phyloP scores from a whole-genome alignment of 371 early-diverging fungal species.

The Lichtheimia ramosa region DNA sequence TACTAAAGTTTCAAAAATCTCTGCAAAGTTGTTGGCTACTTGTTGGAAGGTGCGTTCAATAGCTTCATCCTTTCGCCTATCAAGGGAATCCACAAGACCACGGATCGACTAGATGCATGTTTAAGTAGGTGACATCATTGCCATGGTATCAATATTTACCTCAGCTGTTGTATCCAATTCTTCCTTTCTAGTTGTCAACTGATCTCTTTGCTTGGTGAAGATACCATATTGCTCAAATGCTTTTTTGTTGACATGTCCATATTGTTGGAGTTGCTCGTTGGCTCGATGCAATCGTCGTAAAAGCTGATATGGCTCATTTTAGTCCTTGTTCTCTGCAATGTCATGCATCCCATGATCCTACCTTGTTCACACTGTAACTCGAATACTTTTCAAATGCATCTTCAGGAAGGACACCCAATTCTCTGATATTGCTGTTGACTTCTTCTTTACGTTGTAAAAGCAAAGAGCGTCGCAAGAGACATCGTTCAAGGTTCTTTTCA shows the following conservation, averaged over 20 bases:
- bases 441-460: constrained; percentile 86
- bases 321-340: background rate
- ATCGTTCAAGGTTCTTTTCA: constrained; percentile 75
- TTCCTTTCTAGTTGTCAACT: constrained; percentile 75
- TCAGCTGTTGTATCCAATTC: constrained; percentile 85
- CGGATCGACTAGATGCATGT: constrained; percentile 63
- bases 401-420: constrained; percentile 95
- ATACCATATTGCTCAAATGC: constrained; percentile 95
- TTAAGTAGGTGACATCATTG: background rate
- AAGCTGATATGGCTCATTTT: constrained; percentile 30
- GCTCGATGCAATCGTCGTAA: constrained; percentile 76
- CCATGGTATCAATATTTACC: constrained; percentile 31
- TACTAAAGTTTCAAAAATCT: constrained; percentile 90
- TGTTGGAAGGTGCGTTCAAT: constrained; percentile 95
- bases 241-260: constrained; percentile 95
- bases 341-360: constrained; percentile 14
- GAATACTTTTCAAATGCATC: constrained; percentile 84
- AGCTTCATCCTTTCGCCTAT: constrained; percentile 95
- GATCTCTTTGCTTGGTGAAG: constrained; percentile 90
- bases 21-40: constrained; percentile 84
- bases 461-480: constrained; percentile 74
- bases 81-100: constrained; percentile 85
- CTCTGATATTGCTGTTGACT: constrained; percentile 84
- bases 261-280: constrained; percentile 85
- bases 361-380: constrained; percentile 49